A percentile compares a stretch with the other conserved stretches of the same genome.
Evolutionary conservation across 352 stramenopile genomes (phyloP).

Genomic region (Phytophthora fragariaefolia): DNA sequence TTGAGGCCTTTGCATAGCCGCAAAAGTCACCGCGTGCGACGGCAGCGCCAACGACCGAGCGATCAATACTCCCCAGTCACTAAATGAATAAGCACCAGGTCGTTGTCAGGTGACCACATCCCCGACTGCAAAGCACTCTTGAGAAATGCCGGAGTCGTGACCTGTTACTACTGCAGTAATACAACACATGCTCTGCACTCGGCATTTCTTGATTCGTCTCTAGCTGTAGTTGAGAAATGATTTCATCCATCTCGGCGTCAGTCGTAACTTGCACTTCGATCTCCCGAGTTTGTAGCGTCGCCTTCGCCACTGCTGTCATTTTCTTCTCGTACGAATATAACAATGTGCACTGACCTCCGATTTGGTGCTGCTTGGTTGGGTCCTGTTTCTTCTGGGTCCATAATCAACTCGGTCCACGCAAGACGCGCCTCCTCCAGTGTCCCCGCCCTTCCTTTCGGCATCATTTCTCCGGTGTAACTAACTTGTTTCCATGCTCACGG

Average conservation of each 20-base stretch:
- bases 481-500: not conserved
- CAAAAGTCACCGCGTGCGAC: conserved; percentile 44
- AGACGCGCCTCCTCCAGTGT: conserved; percentile 14
- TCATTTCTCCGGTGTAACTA: not conserved
- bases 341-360: not conserved
- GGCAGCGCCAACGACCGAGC: conserved; percentile 32
- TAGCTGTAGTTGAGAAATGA: conserved; percentile 45
- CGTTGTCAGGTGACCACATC: conserved; percentile 62
- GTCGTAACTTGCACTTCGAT: conserved; percentile 22
- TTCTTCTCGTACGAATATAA: not conserved
- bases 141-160: conserved; percentile 41
- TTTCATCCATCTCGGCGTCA: conserved; percentile 33
- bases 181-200: conserved; percentile 47
- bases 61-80: conserved; percentile 28
- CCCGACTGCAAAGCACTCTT: conserved; percentile 32
- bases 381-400: conserved; percentile 27
- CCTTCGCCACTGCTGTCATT: no score
- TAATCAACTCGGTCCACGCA: conserved; percentile 25
- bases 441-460: no score
- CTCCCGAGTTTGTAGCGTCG: not conserved
- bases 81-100: conserved; percentile 46
- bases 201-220: conserved; percentile 38
- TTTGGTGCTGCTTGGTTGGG: not conserved
- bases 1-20: conserved; percentile 45
- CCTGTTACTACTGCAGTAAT: conserved; percentile 46